A percentile compares a stretch with the other conserved stretches of the same genome.
phyloP scores from a whole-genome alignment of 2,329 filamentous ascomycete species.

The Tetracladium maxilliforme region DNA sequence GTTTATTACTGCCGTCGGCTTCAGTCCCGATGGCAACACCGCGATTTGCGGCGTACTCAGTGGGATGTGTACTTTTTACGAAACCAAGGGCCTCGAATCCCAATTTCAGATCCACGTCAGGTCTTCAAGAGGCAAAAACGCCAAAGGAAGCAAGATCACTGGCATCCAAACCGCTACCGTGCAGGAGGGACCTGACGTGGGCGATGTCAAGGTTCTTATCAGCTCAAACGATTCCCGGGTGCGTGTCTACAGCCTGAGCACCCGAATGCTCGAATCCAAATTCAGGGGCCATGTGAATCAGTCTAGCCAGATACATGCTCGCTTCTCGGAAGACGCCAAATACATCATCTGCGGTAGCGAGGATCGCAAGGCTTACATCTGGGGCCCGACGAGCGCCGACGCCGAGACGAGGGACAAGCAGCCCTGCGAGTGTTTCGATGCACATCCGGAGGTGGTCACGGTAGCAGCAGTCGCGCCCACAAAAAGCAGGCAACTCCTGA shows the following conservation, averaged over 20 bases:
- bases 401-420: slow-evolving; percentile 67
- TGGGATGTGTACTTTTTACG: slow-evolving; percentile 79
- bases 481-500: slow-evolving; percentile 62
- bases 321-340: slow-evolving; percentile 72
- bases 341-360: slow-evolving; percentile 91
- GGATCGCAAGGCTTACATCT: slow-evolving; percentile 80
- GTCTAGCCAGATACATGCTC: slow-evolving; percentile 79
- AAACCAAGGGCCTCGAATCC: slow-evolving; percentile 78
- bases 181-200: slow-evolving; percentile 38
- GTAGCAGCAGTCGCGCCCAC: slow-evolving; percentile 76
- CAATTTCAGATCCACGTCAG: slow-evolving; percentile 85
- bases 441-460: slow-evolving; percentile 78
- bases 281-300: slow-evolving; percentile 85
- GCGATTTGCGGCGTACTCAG: slow-evolving; percentile 80
- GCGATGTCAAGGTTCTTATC: slow-evolving; percentile 70
- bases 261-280: slow-evolving; percentile 76
- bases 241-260: slow-evolving; percentile 74
- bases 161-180: slow-evolving; percentile 66
- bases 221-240: slow-evolving; percentile 93
- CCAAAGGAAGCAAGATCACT: slow-evolving; percentile 94
- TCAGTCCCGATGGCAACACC: slow-evolving; percentile 81
- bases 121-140: slow-evolving; percentile 81
- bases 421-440: slow-evolving; percentile 80
- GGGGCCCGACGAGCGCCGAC: slow-evolving; percentile 45
- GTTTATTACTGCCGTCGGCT: slow-evolving; percentile 86